These are phyloP conservation scores for Phytophthora agathidicida DNA, from an alignment of 352 stramenopile species.

Conservation along the genomic window DNA sequence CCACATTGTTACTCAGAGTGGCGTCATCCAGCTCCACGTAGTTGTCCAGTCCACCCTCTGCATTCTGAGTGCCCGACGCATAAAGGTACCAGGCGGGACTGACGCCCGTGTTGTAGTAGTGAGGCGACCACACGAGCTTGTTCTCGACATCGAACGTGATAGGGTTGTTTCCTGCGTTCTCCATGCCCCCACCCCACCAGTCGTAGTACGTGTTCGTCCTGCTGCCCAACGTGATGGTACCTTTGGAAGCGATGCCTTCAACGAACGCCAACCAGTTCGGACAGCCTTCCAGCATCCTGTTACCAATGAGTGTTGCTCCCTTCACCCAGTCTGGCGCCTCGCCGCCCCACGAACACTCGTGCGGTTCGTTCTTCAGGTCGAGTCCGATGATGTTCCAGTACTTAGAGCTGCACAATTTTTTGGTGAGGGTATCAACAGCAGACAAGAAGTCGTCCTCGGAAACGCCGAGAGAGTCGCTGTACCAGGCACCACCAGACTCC, in stretches of 20 bases:
- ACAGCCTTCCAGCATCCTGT: constrained; percentile 64
- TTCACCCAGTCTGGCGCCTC: constrained; percentile 50
- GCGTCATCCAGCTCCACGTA: constrained; percentile 59
- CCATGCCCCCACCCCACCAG: constrained; percentile 69
- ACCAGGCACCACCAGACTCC: constrained; percentile 64
- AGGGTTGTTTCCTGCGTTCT: constrained; percentile 42
- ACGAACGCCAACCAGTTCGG: constrained; percentile 73
- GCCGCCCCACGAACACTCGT: constrained; percentile 58
- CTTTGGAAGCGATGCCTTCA: constrained; percentile 53
- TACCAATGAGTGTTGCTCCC: constrained; percentile 61
- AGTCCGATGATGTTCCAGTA: constrained; percentile 77
- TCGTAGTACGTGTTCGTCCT: constrained; percentile 50
- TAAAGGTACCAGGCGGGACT: constrained; percentile 70
- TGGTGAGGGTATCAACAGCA: constrained; percentile 60
- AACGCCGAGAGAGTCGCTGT: constrained; percentile 52
- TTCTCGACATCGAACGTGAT: constrained; percentile 45
- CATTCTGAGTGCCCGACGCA: constrained; percentile 33
- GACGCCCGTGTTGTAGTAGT: constrained; percentile 79
- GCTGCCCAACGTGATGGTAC: constrained; percentile 41
- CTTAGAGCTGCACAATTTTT: constrained; percentile 50
- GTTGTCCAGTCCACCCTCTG: constrained; percentile 13
- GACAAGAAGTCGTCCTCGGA: constrained; percentile 59
- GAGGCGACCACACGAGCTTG: constrained; percentile 72
- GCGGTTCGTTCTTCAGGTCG: constrained; percentile 74
- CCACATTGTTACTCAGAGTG: constrained; percentile 48